These are phyloP conservation scores for Aspergillus mulundensis DNA, from an alignment of 495 filamentous ascomycete genomes.

Conservation along the genomic window DNA sequence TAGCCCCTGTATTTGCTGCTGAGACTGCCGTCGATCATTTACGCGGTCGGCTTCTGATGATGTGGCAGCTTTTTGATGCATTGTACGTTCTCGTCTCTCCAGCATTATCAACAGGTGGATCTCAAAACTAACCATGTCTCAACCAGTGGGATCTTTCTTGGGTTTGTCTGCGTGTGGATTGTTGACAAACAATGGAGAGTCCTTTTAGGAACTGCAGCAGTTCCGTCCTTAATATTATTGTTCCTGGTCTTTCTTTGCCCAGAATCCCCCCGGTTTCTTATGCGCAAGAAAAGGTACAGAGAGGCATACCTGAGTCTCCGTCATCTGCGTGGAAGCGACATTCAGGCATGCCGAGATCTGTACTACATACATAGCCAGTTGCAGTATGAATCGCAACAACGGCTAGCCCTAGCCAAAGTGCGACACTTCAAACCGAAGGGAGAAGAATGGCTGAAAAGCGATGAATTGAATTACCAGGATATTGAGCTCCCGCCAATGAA, in stretches of 20 bases:
- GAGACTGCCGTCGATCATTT: constrained; percentile 65
- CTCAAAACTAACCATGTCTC: background rate
- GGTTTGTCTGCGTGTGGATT: constrained; percentile 54
- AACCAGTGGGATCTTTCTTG: constrained; percentile 54
- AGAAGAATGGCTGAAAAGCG: constrained; percentile 8
- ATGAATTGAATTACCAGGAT: constrained; percentile 11
- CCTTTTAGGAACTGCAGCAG: constrained; percentile 64
- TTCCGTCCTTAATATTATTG: constrained; percentile 63
- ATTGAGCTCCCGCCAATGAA: background rate
- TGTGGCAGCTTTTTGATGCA: constrained; percentile 73
- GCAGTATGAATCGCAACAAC: constrained; percentile 18
- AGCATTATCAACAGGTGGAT: background rate
- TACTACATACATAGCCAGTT: constrained; percentile 67
- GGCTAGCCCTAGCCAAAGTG: too few relatives aligned
- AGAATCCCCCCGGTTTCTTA: constrained; percentile 59
- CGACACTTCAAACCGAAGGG: background rate
- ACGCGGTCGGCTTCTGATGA: constrained; percentile 67
- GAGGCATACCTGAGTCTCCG: constrained; percentile 57
- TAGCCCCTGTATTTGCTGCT: constrained; percentile 64
- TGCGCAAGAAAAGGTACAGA: constrained; percentile 56
- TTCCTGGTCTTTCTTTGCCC: constrained; percentile 64
- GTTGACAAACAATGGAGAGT: constrained; percentile 59
- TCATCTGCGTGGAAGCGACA: constrained; percentile 54
- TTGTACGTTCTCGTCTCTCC: constrained; percentile 25
- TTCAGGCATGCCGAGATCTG: constrained; percentile 69